These are phyloP conservation scores for Anacardium occidentale DNA, from an alignment of 345 rosid species.

Conservation along the genomic window DNA sequence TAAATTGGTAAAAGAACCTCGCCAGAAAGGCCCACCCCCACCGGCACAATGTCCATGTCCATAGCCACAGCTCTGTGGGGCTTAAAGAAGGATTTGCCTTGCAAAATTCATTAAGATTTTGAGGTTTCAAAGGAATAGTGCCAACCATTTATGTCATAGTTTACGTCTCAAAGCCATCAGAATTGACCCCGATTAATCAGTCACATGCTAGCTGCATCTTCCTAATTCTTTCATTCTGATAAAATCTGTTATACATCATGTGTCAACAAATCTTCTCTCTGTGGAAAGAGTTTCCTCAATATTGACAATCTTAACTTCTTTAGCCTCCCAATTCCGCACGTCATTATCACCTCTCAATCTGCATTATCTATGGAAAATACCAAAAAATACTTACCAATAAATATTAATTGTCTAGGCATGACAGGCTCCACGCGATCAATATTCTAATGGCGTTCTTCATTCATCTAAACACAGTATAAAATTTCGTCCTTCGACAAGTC, in stretches of 20 bases:
- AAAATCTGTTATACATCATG: conserved; percentile 13
- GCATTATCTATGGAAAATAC: neutral
- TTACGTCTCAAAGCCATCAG: conserved; percentile 4
- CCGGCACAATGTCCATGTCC: neutral
- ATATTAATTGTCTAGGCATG: no score
- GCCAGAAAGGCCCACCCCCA: neutral
- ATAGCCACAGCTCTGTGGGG: neutral
- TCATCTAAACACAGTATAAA: neutral
- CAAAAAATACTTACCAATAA: neutral
- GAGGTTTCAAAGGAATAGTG: no score
- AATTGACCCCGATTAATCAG: neutral
- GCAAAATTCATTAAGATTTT: no score
- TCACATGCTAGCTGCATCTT: neutral
- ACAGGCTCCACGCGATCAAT: no score
- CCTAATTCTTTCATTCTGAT: neutral
- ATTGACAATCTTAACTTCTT: neutral
- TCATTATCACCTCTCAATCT: neutral
- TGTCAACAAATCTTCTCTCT: neutral
- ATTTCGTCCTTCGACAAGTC: neutral
- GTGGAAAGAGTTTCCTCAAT: neutral
- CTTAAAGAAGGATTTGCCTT: no score
- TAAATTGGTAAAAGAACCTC: neutral
- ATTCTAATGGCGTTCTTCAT: neutral
- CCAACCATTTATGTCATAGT: no score
- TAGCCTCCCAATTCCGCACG: neutral